Percentiles rank a stretch among this genome's conserved stretches.
Conservation (phyloP, 768 basidiomycete genomes). For the Boletus tomentosulus region DNA sequence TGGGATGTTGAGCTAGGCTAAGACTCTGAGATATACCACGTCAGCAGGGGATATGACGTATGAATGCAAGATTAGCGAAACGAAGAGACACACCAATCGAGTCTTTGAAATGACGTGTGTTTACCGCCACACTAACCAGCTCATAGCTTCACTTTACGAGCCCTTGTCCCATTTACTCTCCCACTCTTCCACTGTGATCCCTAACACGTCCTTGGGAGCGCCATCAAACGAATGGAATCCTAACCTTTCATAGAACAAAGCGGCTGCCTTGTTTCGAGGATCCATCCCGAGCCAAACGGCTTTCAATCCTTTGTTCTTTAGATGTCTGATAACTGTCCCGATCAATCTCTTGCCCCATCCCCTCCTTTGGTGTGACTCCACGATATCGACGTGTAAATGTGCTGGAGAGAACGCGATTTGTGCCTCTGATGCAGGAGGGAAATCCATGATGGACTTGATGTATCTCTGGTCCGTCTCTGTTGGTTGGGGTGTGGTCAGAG, state of each 20-base stretch:
- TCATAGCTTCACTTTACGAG: neutral
- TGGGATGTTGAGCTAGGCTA: neutral
- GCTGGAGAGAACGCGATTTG: constrained; percentile 64
- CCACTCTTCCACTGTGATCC: constrained; percentile 47
- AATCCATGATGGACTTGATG: constrained; percentile 33
- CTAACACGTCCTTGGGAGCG: constrained; percentile 47
- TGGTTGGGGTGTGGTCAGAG: constrained; percentile 11
- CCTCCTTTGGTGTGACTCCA: constrained; percentile 59
- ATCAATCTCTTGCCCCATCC: constrained; percentile 73
- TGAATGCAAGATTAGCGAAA: neutral
- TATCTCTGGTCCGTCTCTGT: constrained; percentile 27
- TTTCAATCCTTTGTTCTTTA: constrained; percentile 43
- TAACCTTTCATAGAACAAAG: constrained; percentile 55
- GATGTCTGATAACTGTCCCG: constrained; percentile 46
- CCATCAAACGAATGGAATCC: constrained; percentile 60
- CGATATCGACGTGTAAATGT: constrained; percentile 72
- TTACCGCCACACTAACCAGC: neutral
- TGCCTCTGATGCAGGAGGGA: constrained; percentile 43
- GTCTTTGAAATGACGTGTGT: too few relatives aligned
- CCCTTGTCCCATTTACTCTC: constrained; percentile 10
- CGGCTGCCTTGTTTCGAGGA: constrained; percentile 55
- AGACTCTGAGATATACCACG: neutral
- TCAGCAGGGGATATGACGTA: neutral
- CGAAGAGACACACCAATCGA: neutral
- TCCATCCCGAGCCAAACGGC: constrained; percentile 70